phyloP scores from a whole-genome alignment of 139 green algal genomes.

The Diplosphaera chodatii region DNA sequence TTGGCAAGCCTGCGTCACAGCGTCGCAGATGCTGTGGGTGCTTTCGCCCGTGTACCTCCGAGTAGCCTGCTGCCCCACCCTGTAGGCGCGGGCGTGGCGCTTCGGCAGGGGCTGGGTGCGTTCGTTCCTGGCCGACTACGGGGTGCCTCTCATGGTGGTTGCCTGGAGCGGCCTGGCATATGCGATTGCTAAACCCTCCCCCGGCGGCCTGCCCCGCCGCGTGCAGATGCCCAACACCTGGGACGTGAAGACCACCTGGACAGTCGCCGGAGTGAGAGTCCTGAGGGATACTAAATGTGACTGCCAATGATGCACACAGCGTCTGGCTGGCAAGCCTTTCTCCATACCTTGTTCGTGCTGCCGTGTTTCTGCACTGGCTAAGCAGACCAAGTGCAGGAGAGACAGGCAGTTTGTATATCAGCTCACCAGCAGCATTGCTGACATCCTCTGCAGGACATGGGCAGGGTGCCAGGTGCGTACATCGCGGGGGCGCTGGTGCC shows the following conservation, averaged over 20 bases:
- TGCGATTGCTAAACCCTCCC: slow-evolving; percentile 25
- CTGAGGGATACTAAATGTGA: too few species aligned
- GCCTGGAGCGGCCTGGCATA: slow-evolving; percentile 58
- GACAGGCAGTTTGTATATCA: too few species aligned
- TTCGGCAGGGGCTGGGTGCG: slow-evolving; percentile 35
- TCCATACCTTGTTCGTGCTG: too few species aligned
- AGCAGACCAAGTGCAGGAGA: too few species aligned
- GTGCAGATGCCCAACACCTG: slow-evolving; percentile 65
- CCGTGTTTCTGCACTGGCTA: too few species aligned
- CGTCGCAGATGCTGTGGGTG: too few species aligned
- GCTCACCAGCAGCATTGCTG: too few species aligned
- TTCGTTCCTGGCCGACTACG: slow-evolving; percentile 77
- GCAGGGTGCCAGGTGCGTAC: slow-evolving; percentile 37
- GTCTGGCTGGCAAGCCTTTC: not conserved
- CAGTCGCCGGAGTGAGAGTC: slow-evolving; percentile 27
- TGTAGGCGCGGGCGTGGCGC: slow-evolving; percentile 56
- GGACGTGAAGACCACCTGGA: slow-evolving; percentile 34
- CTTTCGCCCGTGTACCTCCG: too few species aligned
- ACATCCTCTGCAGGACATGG: slow-evolving; percentile 36
- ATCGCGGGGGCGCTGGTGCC: slow-evolving; percentile 73
- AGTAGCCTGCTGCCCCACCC: too few species aligned
- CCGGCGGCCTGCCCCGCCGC: slow-evolving; percentile 43
- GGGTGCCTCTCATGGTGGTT: slow-evolving; percentile 62
- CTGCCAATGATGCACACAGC: too few species aligned
- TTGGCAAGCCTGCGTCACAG: too few species aligned